Percentiles rank a stretch among this genome's conserved stretches.
These are phyloP conservation scores for Metarhizium humberi DNA, from an alignment of 2,329 filamentous ascomycete species.

Conservation along the genomic window DNA sequence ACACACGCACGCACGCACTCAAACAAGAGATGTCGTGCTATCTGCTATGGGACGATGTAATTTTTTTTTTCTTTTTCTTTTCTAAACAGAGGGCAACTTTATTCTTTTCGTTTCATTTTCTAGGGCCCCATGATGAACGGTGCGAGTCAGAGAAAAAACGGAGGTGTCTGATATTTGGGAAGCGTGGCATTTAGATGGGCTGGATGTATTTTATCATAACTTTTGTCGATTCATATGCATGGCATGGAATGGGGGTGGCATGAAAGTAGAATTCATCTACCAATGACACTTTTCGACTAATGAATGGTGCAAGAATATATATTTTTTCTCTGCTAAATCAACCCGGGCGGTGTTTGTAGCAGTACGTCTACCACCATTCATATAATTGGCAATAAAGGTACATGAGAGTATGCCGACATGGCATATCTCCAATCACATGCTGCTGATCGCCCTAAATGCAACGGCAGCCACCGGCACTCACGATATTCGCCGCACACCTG, in stretches of 20 bases:
- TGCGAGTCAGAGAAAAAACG: neutral
- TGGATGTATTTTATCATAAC: neutral
- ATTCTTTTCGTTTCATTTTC: neutral
- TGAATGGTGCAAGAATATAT: too few species aligned
- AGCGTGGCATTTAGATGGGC: slow-evolving; percentile 1
- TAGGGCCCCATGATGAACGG: neutral
- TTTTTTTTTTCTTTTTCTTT: neutral
- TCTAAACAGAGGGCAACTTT: neutral
- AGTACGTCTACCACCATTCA: too few species aligned
- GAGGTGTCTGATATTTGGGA: neutral
- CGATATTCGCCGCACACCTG: too few species aligned
- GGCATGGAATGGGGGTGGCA: neutral
- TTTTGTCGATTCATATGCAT: slow-evolving; percentile 1
- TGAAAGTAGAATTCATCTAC: neutral
- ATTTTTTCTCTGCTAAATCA: too few species aligned
- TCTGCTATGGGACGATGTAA: neutral
- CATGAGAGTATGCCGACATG: too few species aligned
- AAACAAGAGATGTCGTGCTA: neutral
- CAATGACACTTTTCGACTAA: neutral
- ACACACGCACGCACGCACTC: too few species aligned
- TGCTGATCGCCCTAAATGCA: too few species aligned
- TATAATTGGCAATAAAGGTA: too few species aligned
- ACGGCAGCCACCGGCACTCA: too few species aligned
- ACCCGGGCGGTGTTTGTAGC: too few species aligned
- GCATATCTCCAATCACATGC: neutral